These are phyloP conservation scores for Odontarrhena argentea DNA, from an alignment of 345 rosid species.

Conservation along the genomic window DNA sequence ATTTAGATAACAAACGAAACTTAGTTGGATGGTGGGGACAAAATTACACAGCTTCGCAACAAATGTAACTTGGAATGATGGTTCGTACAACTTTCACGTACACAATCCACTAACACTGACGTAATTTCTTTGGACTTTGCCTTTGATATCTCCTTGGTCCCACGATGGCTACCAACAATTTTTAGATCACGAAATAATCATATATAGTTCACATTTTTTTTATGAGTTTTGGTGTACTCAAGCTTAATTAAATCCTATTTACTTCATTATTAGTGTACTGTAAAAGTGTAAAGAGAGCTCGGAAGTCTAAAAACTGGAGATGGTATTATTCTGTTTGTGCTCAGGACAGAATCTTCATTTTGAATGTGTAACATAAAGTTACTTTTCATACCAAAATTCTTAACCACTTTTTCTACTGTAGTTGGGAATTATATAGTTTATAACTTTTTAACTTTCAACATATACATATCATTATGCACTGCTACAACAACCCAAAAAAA, in stretches of 20 bases:
- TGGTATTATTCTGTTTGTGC: too few species aligned
- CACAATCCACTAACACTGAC: constrained; percentile 39
- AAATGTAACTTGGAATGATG: constrained; percentile 18
- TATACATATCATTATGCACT: not conserved
- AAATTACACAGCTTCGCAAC: constrained; percentile 17
- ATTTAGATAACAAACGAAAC: not conserved
- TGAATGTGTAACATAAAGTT: too few species aligned
- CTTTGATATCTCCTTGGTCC: constrained; percentile 31
- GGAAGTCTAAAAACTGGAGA: too few species aligned
- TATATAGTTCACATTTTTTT: too few species aligned
- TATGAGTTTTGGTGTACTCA: too few species aligned
- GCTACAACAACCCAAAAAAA: too few species aligned
- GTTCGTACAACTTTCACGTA: constrained; percentile 40
- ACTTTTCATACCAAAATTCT: too few species aligned
- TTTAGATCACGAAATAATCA: constrained; percentile 3
- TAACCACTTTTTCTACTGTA: too few species aligned
- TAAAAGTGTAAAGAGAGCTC: too few species aligned
- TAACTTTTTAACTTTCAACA: not conserved
- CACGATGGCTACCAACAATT: constrained; percentile 16
- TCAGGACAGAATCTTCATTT: too few species aligned
- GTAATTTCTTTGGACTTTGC: constrained; percentile 42
- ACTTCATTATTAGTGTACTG: not conserved
- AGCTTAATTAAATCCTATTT: not conserved
- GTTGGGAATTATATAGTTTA: too few species aligned
- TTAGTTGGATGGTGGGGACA: constrained; percentile 21